These are phyloP conservation scores for Arthrobotrys iridis DNA, from an alignment of 2,329 filamentous ascomycete species.

Conservation along the genomic window DNA sequence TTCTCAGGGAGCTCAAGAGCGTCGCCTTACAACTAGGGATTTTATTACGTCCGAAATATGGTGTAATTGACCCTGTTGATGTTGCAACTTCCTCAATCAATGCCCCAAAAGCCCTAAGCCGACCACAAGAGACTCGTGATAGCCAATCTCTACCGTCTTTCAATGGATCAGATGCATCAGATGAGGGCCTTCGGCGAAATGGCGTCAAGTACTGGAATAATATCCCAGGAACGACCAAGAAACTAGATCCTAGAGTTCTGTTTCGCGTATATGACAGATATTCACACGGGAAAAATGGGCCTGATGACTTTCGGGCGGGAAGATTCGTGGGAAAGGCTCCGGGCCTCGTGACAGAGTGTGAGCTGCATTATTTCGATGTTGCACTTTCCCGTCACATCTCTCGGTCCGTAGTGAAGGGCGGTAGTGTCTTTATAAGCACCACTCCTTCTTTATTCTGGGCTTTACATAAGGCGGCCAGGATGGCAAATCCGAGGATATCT, in stretches of 20 bases:
- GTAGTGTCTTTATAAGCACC: slow-evolving; percentile 26
- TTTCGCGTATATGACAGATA: slow-evolving; percentile 12
- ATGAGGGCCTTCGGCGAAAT: too few species aligned
- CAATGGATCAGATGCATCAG: too few species aligned
- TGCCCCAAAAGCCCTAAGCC: too few species aligned
- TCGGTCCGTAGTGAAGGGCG: neutral
- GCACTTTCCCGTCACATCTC: neutral
- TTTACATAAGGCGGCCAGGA: slow-evolving; percentile 5
- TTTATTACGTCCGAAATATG: too few species aligned
- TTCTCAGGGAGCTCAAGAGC: too few species aligned
- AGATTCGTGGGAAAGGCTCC: neutral
- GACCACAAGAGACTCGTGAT: too few species aligned
- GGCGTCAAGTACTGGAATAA: too few species aligned
- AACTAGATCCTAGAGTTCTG: neutral
- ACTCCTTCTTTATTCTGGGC: slow-evolving; percentile 18
- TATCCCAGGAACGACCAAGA: neutral
- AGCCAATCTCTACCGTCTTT: too few species aligned
- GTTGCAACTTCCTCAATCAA: too few species aligned
- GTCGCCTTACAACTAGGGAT: too few species aligned
- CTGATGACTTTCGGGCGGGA: slow-evolving; percentile 8
- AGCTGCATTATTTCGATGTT: neutral
- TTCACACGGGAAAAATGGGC: slow-evolving; percentile 17
- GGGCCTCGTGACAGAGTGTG: neutral
- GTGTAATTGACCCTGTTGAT: too few species aligned
- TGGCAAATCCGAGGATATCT: neutral